A percentile compares a stretch with the other conserved stretches of the same genome.
These are phyloP conservation scores for Epichloe scottii DNA, from an alignment of 2,329 filamentous ascomycete genomes.

Conservation along the genomic window DNA sequence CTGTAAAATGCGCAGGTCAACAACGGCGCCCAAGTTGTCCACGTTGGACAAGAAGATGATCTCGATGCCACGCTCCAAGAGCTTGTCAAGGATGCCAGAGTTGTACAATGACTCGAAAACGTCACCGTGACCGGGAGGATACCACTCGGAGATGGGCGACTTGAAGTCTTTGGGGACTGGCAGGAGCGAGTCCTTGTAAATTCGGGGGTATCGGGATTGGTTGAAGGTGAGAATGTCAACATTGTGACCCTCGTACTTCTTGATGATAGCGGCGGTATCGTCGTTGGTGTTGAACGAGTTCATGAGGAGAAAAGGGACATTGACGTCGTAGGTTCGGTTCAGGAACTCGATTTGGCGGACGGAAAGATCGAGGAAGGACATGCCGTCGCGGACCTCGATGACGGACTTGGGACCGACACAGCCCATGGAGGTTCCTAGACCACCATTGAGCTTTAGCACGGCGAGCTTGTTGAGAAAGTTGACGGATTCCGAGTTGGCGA, in stretches of 20 bases:
- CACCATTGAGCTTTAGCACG: constrained; percentile 97
- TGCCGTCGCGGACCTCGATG: constrained; percentile 98
- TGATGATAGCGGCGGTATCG: constrained; percentile 97
- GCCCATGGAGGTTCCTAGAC: constrained; percentile 98
- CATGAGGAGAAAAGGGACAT: constrained; percentile 97
- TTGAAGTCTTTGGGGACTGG: constrained; percentile 84
- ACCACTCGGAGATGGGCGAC: constrained; percentile 91
- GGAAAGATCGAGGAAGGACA: constrained; percentile 98
- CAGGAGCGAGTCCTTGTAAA: constrained; percentile 95
- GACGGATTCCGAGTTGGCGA: constrained; percentile 80
- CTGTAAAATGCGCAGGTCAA: constrained; percentile 94
- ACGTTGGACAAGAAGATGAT: constrained; percentile 98
- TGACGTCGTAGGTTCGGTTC: constrained; percentile 94
- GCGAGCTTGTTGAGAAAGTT: constrained; percentile 95
- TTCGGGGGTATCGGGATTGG: constrained; percentile 95
- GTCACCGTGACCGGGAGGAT: constrained; percentile 97
- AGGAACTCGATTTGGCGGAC: constrained; percentile 98
- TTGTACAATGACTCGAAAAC: constrained; percentile 99
- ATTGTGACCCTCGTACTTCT: constrained; percentile 99
- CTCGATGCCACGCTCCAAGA: constrained; percentile 89
- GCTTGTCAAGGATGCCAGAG: constrained; percentile 93
- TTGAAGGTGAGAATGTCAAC: constrained; percentile 99
- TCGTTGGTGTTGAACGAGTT: constrained; percentile 99
- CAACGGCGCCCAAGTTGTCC: constrained; percentile 94
- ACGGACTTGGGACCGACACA: constrained; percentile 99